These are phyloP conservation scores for Paracamarosporium sp. DNA, from an alignment of 2,329 filamentous ascomycete species.

Conservation along the genomic window DNA sequence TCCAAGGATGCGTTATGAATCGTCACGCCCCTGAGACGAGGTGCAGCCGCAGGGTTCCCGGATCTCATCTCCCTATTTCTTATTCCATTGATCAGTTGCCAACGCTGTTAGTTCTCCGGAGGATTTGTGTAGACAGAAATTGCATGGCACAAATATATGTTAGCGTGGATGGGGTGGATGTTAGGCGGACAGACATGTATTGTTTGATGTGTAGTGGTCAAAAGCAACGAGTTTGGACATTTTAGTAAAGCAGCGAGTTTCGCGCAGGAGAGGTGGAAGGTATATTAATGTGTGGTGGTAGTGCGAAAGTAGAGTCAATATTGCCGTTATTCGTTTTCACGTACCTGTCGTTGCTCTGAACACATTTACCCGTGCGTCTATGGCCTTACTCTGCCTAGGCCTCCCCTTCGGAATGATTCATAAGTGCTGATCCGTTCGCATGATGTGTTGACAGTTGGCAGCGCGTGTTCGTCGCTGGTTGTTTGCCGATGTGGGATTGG, in stretches of 20 bases:
- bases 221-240: constrained; percentile 31
- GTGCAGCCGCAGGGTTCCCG: not conserved
- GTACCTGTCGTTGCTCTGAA: constrained; percentile 19
- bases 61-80: constrained; percentile 15
- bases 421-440: not conserved
- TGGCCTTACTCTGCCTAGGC: constrained; percentile 12
- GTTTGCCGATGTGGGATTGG: constrained; percentile 10
- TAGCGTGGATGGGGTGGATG: constrained; percentile 23
- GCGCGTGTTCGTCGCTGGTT: not conserved
- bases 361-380: constrained; percentile 20
- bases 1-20: not conserved
- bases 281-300: constrained; percentile 39
- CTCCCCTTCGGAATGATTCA: not conserved
- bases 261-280: constrained; percentile 25
- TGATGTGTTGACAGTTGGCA: not conserved
- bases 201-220: constrained; percentile 34
- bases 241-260: constrained; percentile 23
- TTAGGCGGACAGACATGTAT: constrained; percentile 29
- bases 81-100: constrained; percentile 24
- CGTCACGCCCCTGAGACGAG: not conserved
- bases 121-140: constrained; percentile 39
- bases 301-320: constrained; percentile 24
- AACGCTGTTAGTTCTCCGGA: constrained; percentile 21
- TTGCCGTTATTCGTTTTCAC: constrained; percentile 25
- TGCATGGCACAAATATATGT: constrained; percentile 40